Evolutionary conservation across 1,284 basidiomycete species (phyloP), one percentile per base, ranked within the genome.

Genomic region (Tetrapyrgos nigripes): DNA sequence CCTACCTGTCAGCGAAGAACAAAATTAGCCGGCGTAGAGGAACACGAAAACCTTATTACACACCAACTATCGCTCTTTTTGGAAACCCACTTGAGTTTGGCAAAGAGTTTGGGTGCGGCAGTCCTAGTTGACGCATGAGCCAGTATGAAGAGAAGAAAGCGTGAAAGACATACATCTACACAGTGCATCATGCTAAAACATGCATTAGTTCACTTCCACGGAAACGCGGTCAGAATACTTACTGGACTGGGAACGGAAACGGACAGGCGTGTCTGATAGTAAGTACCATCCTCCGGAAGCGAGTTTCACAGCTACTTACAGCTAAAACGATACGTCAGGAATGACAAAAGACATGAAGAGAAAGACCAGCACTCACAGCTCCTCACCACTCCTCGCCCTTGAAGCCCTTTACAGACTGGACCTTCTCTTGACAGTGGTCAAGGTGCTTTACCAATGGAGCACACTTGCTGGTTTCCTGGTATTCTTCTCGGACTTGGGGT

Each of bases 351-450:
- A 56, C 52, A 29, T 24, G 37, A 53, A 19, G 45, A 52, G 21
- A 64, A 24, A 53, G 40, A 59, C 35, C 43, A 57, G 51, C 27
- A 80, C 79, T 60, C 68, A 92, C 88, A 92, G 75, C 83, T 96
- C 94, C 79, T 95, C 94, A 52, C 96, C 92, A 96, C 72, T 94
- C 92, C 81, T 96, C 94, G 63, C 86, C 85, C 72, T 92, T 87
- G 84, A 85, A 93, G 49, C 93, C 93, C 69, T 95, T 73, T 43
- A 94, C 94, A 29, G 79, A 81, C 61, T 88, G 79, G 53, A 96
- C 88, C 77, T 94, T 94, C 75, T 96, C 91, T 70, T 91, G 84
- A 76, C 95, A 97, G 71, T 96, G 92, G 64, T 91, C 84, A 77
- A 97, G 97, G 79, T 97, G 95, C 74, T 92, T 87, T 47, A 88